Conservation (phyloP, 106 monocot species). For the Dendrobium officinale region DNA sequence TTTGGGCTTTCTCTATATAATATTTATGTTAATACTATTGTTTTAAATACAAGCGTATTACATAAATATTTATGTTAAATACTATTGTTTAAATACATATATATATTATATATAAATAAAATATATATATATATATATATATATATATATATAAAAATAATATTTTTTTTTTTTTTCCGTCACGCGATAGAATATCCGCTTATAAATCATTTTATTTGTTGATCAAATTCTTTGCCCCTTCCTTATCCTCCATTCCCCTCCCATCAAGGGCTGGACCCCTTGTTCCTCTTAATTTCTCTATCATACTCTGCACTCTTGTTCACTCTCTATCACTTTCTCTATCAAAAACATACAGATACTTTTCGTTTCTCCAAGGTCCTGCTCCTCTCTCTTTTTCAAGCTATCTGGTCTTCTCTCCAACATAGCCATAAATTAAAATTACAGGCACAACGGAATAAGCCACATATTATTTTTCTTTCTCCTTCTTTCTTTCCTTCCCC, state of each 20-base stretch:
- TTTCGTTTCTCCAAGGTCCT: background rate
- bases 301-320: constrained; percentile 15
- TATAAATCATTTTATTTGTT: background rate
- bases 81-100: too few relatives aligned
- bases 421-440: background rate
- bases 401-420: background rate
- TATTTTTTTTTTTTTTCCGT: too few relatives aligned
- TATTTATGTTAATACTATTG: too few relatives aligned
- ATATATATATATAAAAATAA: too few relatives aligned
- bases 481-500: constrained; percentile 7
- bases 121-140: too few relatives aligned
- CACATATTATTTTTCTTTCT: background rate
- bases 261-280: background rate
- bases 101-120: too few relatives aligned
- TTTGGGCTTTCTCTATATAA: too few relatives aligned
- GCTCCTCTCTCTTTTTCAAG: constrained; percentile 13
- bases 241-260: constrained; percentile 3
- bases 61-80: too few relatives aligned
- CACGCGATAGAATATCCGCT: too few relatives aligned
- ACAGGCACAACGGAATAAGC: background rate
- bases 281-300: constrained; percentile 16
- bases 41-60: too few relatives aligned
- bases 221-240: background rate
- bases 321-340: background rate
- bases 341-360: background rate